Evolutionary conservation across 2,329 filamentous ascomycete genomes (phyloP).

Genomic region (Phialemonium atrogriseum): DNA sequence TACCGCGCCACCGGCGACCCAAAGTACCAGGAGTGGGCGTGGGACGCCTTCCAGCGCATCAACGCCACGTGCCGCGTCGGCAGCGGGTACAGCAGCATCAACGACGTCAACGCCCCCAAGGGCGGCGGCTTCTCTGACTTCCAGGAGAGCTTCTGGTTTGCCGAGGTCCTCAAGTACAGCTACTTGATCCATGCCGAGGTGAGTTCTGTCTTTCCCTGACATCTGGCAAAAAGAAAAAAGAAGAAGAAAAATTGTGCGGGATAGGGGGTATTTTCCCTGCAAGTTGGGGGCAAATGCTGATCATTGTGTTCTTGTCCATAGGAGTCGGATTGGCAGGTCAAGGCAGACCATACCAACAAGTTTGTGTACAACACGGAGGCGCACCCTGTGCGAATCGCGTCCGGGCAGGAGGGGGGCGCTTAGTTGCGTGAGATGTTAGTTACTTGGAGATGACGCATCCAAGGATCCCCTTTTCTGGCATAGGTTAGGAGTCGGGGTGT

Average conservation of each 20-base stretch:
- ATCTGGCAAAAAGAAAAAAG: too few relatives aligned
- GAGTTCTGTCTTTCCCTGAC: slow-evolving; percentile 11
- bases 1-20: slow-evolving; percentile 68
- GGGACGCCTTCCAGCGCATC: slow-evolving; percentile 67
- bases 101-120: slow-evolving; percentile 52
- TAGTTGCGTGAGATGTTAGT: neutral
- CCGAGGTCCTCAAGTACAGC: slow-evolving; percentile 78
- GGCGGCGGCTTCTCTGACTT: slow-evolving; percentile 59
- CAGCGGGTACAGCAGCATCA: slow-evolving; percentile 59
- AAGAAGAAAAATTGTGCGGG: neutral
- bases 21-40: slow-evolving; percentile 78
- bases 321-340: slow-evolving; percentile 47
- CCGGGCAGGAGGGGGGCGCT: slow-evolving; percentile 7
- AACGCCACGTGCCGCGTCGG: slow-evolving; percentile 53
- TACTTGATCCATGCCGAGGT: slow-evolving; percentile 59
- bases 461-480: neutral
- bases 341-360: slow-evolving; percentile 32
- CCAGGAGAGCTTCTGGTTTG: slow-evolving; percentile 84
- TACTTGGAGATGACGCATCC: neutral
- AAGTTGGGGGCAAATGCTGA: neutral
- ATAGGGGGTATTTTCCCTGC: slow-evolving; percentile 9
- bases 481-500: neutral
- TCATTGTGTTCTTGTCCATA: slow-evolving; percentile 7
- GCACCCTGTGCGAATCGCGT: slow-evolving; percentile 28
- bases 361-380: slow-evolving; percentile 45